A percentile compares a stretch with the other conserved stretches of the same genome.
These are phyloP conservation scores for Linum lewisii DNA, from an alignment of 345 rosid genomes.

Conservation along the genomic window DNA sequence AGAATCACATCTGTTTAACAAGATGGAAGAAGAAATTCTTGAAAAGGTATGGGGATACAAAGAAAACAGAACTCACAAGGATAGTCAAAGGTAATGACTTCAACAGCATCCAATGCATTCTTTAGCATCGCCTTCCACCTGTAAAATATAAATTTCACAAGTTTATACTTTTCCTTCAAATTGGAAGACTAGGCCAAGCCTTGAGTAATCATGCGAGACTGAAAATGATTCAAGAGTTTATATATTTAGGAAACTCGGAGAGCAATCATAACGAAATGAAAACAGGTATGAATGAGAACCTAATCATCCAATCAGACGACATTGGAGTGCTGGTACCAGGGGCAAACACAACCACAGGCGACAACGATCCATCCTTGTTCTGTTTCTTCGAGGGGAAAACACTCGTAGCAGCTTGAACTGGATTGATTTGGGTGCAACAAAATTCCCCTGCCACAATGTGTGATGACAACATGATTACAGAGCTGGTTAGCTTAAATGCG, in stretches of 20 bases:
- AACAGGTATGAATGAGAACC: slow-evolving; percentile 21
- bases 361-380: slow-evolving; percentile 11
- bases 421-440: not conserved
- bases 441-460: not conserved
- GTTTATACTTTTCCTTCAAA: not conserved
- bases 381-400: slow-evolving; percentile 3
- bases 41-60: not conserved
- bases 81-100: slow-evolving; percentile 86
- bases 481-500: too few relatives aligned
- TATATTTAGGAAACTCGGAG: too few relatives aligned
- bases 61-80: slow-evolving; percentile 39
- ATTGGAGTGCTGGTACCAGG: slow-evolving; percentile 87
- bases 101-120: slow-evolving; percentile 49
- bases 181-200: too few relatives aligned
- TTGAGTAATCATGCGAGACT: too few relatives aligned
- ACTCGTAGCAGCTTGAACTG: not conserved
- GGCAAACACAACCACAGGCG: slow-evolving; percentile 68
- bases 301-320: slow-evolving; percentile 80
- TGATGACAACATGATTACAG: not conserved
- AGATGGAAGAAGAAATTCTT: slow-evolving; percentile 3
- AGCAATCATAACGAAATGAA: too few relatives aligned
- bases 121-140: slow-evolving; percentile 76
- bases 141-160: slow-evolving; percentile 6
- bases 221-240: too few relatives aligned
- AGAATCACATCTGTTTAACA: not conserved